Conservation (phyloP, 2,329 filamentous ascomycete genomes). For the Alternaria metachromatica region DNA sequence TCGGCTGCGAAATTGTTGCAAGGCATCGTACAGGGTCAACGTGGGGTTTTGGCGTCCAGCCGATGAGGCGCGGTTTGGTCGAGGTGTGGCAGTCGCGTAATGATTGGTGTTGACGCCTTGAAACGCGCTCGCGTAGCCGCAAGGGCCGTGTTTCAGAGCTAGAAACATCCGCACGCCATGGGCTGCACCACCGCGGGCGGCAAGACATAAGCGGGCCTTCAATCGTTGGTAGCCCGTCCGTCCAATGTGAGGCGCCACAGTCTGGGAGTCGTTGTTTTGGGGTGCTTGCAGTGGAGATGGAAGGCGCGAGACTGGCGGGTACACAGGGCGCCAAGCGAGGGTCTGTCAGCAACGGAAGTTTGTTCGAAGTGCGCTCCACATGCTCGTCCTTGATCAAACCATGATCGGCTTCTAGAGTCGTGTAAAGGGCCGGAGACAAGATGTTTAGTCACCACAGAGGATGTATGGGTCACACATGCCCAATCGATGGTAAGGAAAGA, state of each 20-base stretch:
- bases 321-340: constrained; percentile 8
- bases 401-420: background rate
- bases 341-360: constrained; percentile 4
- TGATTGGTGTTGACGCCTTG: constrained; percentile 43
- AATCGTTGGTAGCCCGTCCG: constrained; percentile 23
- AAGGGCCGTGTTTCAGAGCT: constrained; percentile 40
- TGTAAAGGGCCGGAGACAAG: background rate
- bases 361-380: constrained; percentile 4
- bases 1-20: constrained; percentile 10
- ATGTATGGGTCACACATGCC: background rate
- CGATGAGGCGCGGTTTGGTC: constrained; percentile 37
- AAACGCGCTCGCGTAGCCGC: constrained; percentile 32
- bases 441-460: background rate
- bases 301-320: background rate
- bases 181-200: constrained; percentile 38
- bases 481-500: background rate
- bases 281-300: background rate
- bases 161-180: constrained; percentile 29
- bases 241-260: constrained; percentile 13
- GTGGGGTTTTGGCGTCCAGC: constrained; percentile 25
- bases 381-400: constrained; percentile 3
- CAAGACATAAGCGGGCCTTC: constrained; percentile 28
- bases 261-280: constrained; percentile 5
- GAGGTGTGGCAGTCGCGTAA: constrained; percentile 35
- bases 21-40: constrained; percentile 2